phyloP scores from a whole-genome alignment of 495 filamentous ascomycete genomes.

The Penicillium macrosclerotiorum region DNA sequence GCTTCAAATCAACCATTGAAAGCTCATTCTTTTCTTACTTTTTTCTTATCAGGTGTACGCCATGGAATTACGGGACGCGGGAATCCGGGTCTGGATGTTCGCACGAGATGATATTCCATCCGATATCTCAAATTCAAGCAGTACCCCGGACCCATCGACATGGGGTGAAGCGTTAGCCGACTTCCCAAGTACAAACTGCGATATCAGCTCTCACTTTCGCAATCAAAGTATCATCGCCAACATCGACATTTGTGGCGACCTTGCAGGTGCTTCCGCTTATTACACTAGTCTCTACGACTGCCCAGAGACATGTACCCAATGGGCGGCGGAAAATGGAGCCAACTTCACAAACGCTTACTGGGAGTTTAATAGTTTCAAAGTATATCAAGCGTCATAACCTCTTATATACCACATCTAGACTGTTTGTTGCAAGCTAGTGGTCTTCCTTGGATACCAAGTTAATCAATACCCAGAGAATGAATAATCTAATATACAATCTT shows the following conservation, averaged over 20 bases:
- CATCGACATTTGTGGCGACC: constrained; percentile 34
- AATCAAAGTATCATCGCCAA: constrained; percentile 38
- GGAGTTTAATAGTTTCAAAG: constrained; percentile 37
- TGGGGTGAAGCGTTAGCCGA: constrained; percentile 35
- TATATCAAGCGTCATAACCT: constrained; percentile 22
- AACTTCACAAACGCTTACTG: constrained; percentile 31
- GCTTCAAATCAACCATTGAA: background rate
- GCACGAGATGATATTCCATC: constrained; percentile 28
- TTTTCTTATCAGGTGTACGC: constrained; percentile 27
- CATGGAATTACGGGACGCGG: constrained; percentile 34
- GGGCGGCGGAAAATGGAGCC: constrained; percentile 20
- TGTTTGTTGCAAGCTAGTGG: background rate
- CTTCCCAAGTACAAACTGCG: constrained; percentile 36
- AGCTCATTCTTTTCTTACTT: background rate
- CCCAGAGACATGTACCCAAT: constrained; percentile 24
- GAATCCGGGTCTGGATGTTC: constrained; percentile 44
- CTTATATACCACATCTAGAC: no score
- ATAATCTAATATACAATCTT: no score
- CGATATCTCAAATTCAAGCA: constrained; percentile 24
- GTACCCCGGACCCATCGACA: constrained; percentile 30
- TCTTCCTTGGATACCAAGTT: no score
- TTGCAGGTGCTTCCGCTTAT: constrained; percentile 19
- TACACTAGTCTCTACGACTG: constrained; percentile 22
- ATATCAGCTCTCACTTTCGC: constrained; percentile 31
- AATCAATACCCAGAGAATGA: no score